phyloP scores from a whole-genome alignment of 306 rosid species.

The Citrullus mucosospermus region DNA sequence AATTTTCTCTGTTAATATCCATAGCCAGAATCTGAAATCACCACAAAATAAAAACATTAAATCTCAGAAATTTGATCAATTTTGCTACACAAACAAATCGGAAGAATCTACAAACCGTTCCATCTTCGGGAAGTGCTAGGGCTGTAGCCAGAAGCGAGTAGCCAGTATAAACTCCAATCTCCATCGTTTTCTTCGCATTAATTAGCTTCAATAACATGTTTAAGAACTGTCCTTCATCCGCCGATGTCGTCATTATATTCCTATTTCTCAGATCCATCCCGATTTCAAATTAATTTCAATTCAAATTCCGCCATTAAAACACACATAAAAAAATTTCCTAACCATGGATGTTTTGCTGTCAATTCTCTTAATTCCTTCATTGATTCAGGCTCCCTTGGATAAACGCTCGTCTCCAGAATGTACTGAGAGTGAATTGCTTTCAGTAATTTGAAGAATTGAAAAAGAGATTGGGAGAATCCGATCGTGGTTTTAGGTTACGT shows the following conservation, averaged over 20 bases:
- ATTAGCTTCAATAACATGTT: conserved; percentile 45
- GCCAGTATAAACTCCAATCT: conserved; percentile 60
- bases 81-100: background rate
- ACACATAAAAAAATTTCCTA: background rate
- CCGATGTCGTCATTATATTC: conserved; percentile 10
- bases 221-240: conserved; percentile 14
- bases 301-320: background rate
- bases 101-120: conserved; percentile 35
- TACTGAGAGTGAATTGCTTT: background rate
- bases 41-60: background rate
- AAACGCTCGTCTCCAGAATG: conserved; percentile 15
- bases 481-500: background rate
- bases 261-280: background rate
- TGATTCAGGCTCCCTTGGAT: conserved; percentile 15
- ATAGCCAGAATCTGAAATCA: conserved; percentile 64
- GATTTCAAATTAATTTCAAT: background rate
- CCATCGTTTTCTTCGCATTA: conserved; percentile 52
- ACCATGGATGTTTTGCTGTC: conserved; percentile 21
- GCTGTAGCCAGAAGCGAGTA: conserved; percentile 94
- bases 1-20: conserved; percentile 85
- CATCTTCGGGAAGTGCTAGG: conserved; percentile 84
- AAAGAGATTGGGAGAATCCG: background rate
- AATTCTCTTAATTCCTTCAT: conserved; percentile 17
- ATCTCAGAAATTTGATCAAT: background rate
- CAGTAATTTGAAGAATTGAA: background rate